Evolutionary conservation across 1,139 yeast genomes (phyloP).

Genomic region (Sugiyamaella novakii): DNA sequence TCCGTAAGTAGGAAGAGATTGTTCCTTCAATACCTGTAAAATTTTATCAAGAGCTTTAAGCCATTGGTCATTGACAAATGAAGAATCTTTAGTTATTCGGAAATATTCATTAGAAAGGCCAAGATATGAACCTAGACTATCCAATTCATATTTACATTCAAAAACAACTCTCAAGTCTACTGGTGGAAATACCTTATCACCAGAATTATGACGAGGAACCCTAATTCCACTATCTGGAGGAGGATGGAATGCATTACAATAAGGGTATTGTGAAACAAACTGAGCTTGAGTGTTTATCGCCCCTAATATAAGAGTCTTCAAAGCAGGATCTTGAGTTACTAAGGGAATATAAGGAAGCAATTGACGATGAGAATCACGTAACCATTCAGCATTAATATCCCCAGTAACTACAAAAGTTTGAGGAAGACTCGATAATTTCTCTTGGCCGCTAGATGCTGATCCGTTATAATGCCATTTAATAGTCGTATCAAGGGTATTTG

Average conservation of each 20-base stretch:
- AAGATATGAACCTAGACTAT: constrained; percentile 79
- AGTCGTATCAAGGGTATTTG: constrained; percentile 88
- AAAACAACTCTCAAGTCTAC: constrained; percentile 75
- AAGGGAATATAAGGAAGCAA: constrained; percentile 73
- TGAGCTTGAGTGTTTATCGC: constrained; percentile 80
- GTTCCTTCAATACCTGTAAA: constrained; percentile 58
- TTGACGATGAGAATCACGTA: constrained; percentile 84
- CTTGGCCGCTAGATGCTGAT: constrained; percentile 7
- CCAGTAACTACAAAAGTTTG: constrained; percentile 81
- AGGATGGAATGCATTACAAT: constrained; percentile 91
- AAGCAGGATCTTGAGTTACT: constrained; percentile 49
- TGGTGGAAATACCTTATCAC: constrained; percentile 67
- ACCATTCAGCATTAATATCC: constrained; percentile 84
- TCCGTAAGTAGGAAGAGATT: constrained; percentile 65
- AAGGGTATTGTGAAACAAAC: constrained; percentile 64
- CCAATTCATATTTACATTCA: constrained; percentile 89
- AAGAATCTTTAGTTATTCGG: constrained; percentile 51
- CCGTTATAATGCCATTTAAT: constrained; percentile 64
- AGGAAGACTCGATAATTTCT: constrained; percentile 33
- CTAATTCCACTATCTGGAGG: constrained; percentile 45
- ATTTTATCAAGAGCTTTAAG: constrained; percentile 57
- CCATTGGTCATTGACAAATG: constrained; percentile 62
- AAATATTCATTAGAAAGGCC: constrained; percentile 73
- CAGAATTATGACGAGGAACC: constrained; percentile 54
- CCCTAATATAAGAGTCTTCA: constrained; percentile 63